Evolutionary conservation across 2,329 filamentous ascomycete species (phyloP).

Genomic region (Colletotrichum horii): DNA sequence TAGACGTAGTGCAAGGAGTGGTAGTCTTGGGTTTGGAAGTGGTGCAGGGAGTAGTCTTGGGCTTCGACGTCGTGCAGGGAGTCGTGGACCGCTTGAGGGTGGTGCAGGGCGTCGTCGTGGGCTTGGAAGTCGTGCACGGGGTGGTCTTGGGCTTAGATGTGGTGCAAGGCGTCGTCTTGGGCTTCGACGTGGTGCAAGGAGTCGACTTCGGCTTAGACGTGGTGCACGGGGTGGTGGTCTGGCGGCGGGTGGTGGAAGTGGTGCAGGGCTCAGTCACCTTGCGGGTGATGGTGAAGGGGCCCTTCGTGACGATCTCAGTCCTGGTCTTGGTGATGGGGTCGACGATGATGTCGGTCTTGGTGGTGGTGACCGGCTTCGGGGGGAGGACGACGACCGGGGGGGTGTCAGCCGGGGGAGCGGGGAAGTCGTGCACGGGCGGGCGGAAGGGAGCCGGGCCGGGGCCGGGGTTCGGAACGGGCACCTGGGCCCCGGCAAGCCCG

Average conservation of each 20-base stretch:
- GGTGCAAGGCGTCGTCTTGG: background rate
- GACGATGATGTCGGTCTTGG: background rate
- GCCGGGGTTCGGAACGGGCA: background rate
- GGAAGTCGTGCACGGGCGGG: background rate
- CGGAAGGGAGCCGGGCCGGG: background rate
- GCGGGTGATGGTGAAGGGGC: background rate
- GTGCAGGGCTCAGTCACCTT: background rate
- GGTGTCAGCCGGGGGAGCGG: background rate
- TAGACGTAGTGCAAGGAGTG: background rate
- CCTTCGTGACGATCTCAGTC: background rate
- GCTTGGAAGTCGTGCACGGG: background rate
- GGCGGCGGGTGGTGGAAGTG: background rate
- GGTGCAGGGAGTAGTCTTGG: background rate
- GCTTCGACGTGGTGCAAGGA: background rate
- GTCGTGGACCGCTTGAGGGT: background rate
- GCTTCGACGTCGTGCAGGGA: background rate
- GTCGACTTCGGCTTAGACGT: background rate
- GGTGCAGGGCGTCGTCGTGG: background rate
- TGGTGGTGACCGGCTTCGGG: background rate
- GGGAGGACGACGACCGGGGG: background rate
- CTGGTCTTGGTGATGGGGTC: background rate
- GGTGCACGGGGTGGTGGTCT: background rate
- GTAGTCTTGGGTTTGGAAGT: background rate
- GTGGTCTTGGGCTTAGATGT: background rate
- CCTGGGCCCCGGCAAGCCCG: conserved; percentile 7